Conservation (phyloP, 805 yeast genomes). For the Wickerhamomyces mucosus region DNA sequence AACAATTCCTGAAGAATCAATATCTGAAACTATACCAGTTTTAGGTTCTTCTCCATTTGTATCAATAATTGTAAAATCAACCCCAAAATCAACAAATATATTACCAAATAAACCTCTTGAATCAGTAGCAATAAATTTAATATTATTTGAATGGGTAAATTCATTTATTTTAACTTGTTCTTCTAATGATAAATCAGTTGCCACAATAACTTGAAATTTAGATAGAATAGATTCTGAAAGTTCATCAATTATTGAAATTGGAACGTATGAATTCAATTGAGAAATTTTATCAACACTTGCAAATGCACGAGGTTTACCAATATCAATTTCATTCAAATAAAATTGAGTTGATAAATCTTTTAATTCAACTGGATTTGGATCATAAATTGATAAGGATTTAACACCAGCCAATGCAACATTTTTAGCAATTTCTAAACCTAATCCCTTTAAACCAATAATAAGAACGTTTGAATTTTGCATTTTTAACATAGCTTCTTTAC, state of each 20-base stretch:
- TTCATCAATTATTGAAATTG: slow-evolving; percentile 55
- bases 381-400: slow-evolving; percentile 78
- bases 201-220: slow-evolving; percentile 71
- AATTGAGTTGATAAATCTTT: slow-evolving; percentile 85
- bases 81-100: slow-evolving; percentile 87
- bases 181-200: slow-evolving; percentile 66
- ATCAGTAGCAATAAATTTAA: slow-evolving; percentile 76
- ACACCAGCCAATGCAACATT: slow-evolving; percentile 97
- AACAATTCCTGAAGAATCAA: slow-evolving; percentile 84
- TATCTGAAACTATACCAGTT: slow-evolving; percentile 80
- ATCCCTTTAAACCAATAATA: slow-evolving; percentile 81
- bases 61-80: slow-evolving; percentile 69
- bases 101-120: slow-evolving; percentile 83
- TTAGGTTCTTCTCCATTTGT: slow-evolving; percentile 89
- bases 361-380: slow-evolving; percentile 58
- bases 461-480: slow-evolving; percentile 94
- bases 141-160: slow-evolving; percentile 61
- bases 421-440: slow-evolving; percentile 94
- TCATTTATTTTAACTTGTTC: slow-evolving; percentile 68
- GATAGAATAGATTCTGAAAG: slow-evolving; percentile 45
- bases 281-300: slow-evolving; percentile 60
- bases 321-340: slow-evolving; percentile 59
- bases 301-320: slow-evolving; percentile 71
- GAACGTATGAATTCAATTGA: slow-evolving; percentile 87
- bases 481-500: slow-evolving; percentile 96